phyloP scores from a whole-genome alignment of 2,329 filamentous ascomycete genomes.

The Penicillium sp. region DNA sequence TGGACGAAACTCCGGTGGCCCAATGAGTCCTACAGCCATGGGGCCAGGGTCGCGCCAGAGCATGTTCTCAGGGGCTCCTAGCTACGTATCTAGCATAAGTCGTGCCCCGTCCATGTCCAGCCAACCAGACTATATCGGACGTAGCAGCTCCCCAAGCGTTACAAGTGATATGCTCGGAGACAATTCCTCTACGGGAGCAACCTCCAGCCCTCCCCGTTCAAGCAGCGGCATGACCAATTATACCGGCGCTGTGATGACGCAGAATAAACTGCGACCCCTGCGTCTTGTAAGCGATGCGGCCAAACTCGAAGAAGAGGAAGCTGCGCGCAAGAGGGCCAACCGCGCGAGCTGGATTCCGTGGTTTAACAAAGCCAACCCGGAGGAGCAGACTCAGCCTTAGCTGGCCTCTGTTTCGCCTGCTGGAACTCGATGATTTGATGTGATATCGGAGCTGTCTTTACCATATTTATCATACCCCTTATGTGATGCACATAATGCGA shows the following conservation, averaged over 20 bases:
- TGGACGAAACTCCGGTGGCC: conserved; percentile 57
- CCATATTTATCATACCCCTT: conserved; percentile 24
- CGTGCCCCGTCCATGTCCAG: conserved; percentile 54
- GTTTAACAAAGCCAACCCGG: conserved; percentile 42
- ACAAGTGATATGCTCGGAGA: conserved; percentile 51
- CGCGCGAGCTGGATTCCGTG: conserved; percentile 50
- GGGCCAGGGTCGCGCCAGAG: conserved; percentile 43
- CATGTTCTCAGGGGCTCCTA: conserved; percentile 39
- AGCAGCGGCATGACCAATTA: conserved; percentile 69
- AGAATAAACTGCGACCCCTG: conserved; percentile 78
- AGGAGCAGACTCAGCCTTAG: conserved; percentile 21
- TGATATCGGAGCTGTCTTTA: conserved; percentile 21
- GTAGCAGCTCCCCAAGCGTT: conserved; percentile 67
- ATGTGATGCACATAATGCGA: conserved; percentile 25
- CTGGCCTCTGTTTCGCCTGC: neutral
- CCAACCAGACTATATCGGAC: conserved; percentile 50
- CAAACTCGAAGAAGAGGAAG: conserved; percentile 42
- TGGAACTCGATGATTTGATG: conserved; percentile 20
- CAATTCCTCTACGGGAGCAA: conserved; percentile 46
- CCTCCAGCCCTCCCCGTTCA: conserved; percentile 60
- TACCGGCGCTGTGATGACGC: conserved; percentile 61
- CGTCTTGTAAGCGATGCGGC: conserved; percentile 65
- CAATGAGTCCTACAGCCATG: conserved; percentile 53
- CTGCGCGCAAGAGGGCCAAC: conserved; percentile 46
- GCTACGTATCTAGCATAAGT: conserved; percentile 55